Base-by-base conservation (phyloP, 2,329 filamentous ascomycete genomes). In the Epichloe gansuensis region DNA sequence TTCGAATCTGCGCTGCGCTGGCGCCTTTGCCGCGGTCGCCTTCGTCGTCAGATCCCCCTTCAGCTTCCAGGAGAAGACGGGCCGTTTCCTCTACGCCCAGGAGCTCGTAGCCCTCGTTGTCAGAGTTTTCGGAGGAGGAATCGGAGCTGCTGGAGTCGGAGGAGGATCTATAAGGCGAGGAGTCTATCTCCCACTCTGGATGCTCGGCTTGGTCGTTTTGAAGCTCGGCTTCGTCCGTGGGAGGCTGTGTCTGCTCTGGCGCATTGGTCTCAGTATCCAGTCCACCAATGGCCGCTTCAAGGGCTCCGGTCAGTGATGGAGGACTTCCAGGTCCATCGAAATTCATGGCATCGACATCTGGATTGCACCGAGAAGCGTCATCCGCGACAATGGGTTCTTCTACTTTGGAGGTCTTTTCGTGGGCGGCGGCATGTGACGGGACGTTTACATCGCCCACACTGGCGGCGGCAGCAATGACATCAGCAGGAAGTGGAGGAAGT, bases 171-270 rank as follows among this genome's bases (percentile, higher is more conserved):
- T 85, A 85, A 0, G 85, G 85, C 0, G 84, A 87, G 1, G 85
- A 89, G 61, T 91, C 87, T 7, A 76, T 71, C 63, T 95, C 88
- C 87, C 89, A 97, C 66, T 96, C 90, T 3, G 85, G 83, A 44
- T 85, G 74, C 11, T 69, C 72, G 51, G 60, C 59, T 47, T 66
- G 57, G 12, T 66, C 66, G 38, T 62, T 61, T 46, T 66, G 65
- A n/a, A 66, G 62, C 2, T 59, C 55, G 15, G 47, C 56, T 13
- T 56, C 35, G 35, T 39, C 52, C 3, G 46, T 46, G 15, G 39
- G 55, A 36, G 35, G 51, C 50, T 47, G 51, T 3, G 46, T 46
- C 36, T 52, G 58, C 4, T 53, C 53, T 40, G 49, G 36, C 55
- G 61, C 23, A 53, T 49, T 8, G 47, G 38, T 8, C 23, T 35